phyloP scores from a whole-genome alignment of 768 basidiomycete genomes.

The Lactarius indigo region DNA sequence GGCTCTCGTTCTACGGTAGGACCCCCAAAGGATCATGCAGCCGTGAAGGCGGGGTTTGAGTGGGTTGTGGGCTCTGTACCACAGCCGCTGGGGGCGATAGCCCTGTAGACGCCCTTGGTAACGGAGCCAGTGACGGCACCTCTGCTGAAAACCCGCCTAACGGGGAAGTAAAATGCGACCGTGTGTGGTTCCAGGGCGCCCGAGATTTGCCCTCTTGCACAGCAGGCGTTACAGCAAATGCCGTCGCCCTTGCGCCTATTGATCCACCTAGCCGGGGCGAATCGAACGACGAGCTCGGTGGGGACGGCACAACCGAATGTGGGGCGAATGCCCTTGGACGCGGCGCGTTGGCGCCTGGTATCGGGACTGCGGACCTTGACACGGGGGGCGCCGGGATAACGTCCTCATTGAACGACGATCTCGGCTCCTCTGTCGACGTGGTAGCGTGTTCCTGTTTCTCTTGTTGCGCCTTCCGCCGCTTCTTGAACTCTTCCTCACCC shows the following conservation, averaged over 20 bases:
- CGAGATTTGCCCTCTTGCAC: slow-evolving; percentile 26
- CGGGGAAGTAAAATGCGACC: slow-evolving; percentile 42
- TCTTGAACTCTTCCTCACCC: slow-evolving; percentile 49
- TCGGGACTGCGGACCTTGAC: slow-evolving; percentile 17
- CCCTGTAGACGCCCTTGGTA: slow-evolving; percentile 44
- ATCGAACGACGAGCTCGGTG: slow-evolving; percentile 23
- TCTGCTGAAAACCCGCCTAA: slow-evolving; percentile 31
- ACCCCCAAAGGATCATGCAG: slow-evolving; percentile 32
- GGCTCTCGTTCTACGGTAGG: slow-evolving; percentile 25
- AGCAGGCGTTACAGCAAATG: slow-evolving; percentile 18
- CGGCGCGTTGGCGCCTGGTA: slow-evolving; percentile 20
- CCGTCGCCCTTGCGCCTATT: slow-evolving; percentile 21
- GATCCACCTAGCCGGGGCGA: slow-evolving; percentile 15
- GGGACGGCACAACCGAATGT: slow-evolving; percentile 17
- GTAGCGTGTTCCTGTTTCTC: slow-evolving; percentile 21
- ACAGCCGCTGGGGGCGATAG: slow-evolving; percentile 15
- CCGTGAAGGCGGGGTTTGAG: slow-evolving; percentile 26
- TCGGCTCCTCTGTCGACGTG: slow-evolving; percentile 11
- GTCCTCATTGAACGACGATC: slow-evolving; percentile 2
- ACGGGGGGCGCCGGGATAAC: slow-evolving; percentile 25
- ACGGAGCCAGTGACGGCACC: slow-evolving; percentile 47
- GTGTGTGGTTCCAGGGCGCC: slow-evolving; percentile 59
- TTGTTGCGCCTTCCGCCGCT: slow-evolving; percentile 32
- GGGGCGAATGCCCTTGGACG: slow-evolving; percentile 20
- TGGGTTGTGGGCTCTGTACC: slow-evolving; percentile 20